These are phyloP conservation scores for Arabidopsis suecica DNA, from an alignment of 345 rosid genomes.

Conservation along the genomic window DNA sequence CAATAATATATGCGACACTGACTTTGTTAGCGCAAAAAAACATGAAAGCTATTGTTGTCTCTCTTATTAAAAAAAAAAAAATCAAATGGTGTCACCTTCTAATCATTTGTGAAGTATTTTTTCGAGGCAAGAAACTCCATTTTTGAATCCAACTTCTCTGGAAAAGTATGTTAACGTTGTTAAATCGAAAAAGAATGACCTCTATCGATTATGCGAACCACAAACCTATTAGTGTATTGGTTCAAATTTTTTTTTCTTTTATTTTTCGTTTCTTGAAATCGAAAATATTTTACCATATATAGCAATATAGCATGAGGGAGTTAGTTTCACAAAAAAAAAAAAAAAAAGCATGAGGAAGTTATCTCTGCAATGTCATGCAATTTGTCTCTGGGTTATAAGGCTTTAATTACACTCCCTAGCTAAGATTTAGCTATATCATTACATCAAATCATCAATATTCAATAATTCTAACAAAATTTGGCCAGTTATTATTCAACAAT, in stretches of 20 bases:
- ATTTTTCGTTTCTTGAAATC: background rate
- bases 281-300: background rate
- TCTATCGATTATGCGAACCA: background rate
- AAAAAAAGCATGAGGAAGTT: too few species aligned
- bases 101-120: background rate
- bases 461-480: too few species aligned
- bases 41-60: background rate
- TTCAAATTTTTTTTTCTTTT: too few species aligned
- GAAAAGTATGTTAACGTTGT: background rate
- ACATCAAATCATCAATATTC: too few species aligned
- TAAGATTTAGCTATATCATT: too few species aligned
- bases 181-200: too few species aligned
- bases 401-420: too few species aligned
- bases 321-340: too few species aligned
- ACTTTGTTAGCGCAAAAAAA: background rate
- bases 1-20: background rate
- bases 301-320: too few species aligned
- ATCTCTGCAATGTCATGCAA: too few species aligned
- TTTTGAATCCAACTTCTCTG: background rate
- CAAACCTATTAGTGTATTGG: background rate
- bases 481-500: too few species aligned
- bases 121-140: slow-evolving; percentile 2
- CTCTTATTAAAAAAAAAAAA: background rate
- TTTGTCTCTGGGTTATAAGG: too few species aligned
- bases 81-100: slow-evolving; percentile 13